Evolutionary conservation across 1,284 basidiomycete genomes (phyloP).

Genomic region (Ceratobasidium sp.): DNA sequence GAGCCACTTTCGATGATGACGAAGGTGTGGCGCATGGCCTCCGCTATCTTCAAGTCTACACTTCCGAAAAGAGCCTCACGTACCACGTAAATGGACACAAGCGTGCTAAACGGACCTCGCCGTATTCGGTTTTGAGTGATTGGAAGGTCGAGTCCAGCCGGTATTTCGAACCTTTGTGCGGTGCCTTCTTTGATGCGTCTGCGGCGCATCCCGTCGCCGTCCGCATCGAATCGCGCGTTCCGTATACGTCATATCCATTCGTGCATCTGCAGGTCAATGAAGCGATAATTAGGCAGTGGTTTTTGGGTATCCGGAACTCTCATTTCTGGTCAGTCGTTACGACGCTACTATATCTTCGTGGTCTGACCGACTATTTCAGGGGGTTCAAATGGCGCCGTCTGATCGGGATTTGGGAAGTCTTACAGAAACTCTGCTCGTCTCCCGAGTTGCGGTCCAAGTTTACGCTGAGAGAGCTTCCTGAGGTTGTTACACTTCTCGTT

Average conservation of each 20-base stretch:
- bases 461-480: neutral
- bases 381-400: neutral
- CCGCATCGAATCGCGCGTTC: neutral
- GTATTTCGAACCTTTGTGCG: neutral
- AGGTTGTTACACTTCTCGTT: neutral
- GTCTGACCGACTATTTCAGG: neutral
- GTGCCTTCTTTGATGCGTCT: neutral
- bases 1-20: neutral
- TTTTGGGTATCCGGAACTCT: neutral
- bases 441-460: neutral
- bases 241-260: constrained; percentile 1
- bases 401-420: neutral
- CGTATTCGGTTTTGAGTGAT: neutral
- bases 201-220: neutral
- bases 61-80: constrained; percentile 16
- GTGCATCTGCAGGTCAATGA: constrained; percentile 1
- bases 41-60: neutral
- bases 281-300: too few relatives aligned
- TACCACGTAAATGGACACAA: neutral
- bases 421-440: neutral
- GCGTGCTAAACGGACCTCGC: constrained; percentile 20
- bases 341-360: neutral
- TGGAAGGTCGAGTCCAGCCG: neutral
- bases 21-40: neutral
- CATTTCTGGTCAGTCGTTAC: constrained; percentile 4